Conservation (phyloP, 192 early-diverging fungal genomes). For the Gryganskiella cystojenkinii region DNA sequence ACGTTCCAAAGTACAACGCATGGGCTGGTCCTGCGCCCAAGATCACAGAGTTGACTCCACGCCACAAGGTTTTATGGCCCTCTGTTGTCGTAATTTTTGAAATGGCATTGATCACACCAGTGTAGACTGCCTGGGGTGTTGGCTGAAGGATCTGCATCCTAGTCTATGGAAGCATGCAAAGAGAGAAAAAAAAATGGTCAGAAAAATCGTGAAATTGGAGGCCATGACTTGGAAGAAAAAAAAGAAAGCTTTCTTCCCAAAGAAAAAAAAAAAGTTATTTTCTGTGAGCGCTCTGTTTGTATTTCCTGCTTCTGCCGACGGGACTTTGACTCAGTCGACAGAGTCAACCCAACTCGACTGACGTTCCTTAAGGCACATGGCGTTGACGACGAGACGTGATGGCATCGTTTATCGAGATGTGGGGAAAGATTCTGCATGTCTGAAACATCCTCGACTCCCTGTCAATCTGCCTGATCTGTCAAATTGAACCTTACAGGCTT, state of each 20-base stretch:
- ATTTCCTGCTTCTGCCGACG: not conserved
- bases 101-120: constrained; percentile 75
- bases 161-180: too few species aligned
- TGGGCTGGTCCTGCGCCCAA: constrained; percentile 96
- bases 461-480: too few species aligned
- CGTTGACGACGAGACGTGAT: too few species aligned
- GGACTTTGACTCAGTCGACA: not conserved
- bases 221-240: too few species aligned
- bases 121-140: constrained; percentile 74
- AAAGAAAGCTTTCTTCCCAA: not conserved
- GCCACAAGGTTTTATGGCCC: constrained; percentile 86
- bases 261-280: too few species aligned
- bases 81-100: constrained; percentile 78
- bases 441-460: too few species aligned
- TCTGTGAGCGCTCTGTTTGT: not conserved
- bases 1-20: constrained; percentile 94
- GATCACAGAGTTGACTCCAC: constrained; percentile 93
- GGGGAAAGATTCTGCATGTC: too few species aligned
- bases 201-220: too few species aligned
- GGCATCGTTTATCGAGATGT: too few species aligned
- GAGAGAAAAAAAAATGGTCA: constrained; percentile 1
- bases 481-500: too few species aligned
- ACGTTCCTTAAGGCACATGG: too few species aligned
- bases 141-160: constrained; percentile 91
- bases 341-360: too few species aligned